Evolutionary conservation across 371 early-diverging fungal genomes (phyloP), one percentile per base, ranked within the genome.

Genomic region (Apophysomyces variabilis): DNA sequence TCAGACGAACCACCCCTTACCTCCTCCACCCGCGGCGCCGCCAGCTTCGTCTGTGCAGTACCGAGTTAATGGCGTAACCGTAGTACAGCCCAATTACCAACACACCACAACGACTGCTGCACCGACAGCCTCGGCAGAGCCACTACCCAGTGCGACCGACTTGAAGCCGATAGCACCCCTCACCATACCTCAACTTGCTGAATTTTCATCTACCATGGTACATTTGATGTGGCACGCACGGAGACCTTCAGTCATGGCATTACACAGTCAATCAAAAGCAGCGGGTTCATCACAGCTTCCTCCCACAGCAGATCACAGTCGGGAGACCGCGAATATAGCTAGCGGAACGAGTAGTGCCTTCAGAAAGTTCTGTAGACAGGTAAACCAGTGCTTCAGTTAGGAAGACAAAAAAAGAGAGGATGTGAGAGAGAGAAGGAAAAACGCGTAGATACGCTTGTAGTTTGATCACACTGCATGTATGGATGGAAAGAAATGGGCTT

Each of bases 181-280:
- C 18, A 65, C 72, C n/a, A 73, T 78, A 35, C 67, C 79, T 12
- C 82, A 87, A 68, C 71, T 87, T 18, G 87, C 87, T 16, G 87
- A 88, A 61, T 88, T 88, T 66, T 85, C 85, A n/a, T 85, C 89
- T 21, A 83, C 83, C 38, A 87, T 88, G 84, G 84, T 87, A 3
- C 85, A 84, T 78, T 75, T 85, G 65, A 84, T 88, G 73, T 88
- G 89, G 89, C 87, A 87, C 70, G 83, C 84, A 7, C 72, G 86
- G 57, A 75, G 77, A 64, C 75, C 80, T 14, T 82, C 82, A 12
- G 79, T 82, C 37, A 75, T 82, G 77, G 78, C 74, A 7, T 60
- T 82, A 16, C 79, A 82, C 61, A 72, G 70, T 47, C 35, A 62
- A 11, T 74, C 76, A 18, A 72, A 64, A 14, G n/a, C 66, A 41